Evolutionary conservation across 495 filamentous ascomycete species (phyloP).

Genomic region (Podospora sp.): DNA sequence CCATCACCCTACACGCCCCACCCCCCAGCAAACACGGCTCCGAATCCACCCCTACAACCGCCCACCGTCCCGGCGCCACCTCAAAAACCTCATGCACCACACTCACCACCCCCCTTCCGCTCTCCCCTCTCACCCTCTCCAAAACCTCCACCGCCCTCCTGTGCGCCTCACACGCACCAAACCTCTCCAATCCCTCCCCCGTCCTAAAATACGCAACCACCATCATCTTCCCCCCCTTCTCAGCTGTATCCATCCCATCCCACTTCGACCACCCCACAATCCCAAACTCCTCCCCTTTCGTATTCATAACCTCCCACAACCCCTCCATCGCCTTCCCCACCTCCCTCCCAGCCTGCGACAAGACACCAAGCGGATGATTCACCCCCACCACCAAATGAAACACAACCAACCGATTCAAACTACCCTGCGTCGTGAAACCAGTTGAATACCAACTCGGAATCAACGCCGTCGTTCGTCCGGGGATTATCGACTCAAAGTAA

Average conservation of each 20-base stretch:
- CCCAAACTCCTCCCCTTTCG: neutral
- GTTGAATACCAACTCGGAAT: neutral
- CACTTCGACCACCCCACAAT: neutral
- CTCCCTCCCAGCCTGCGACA: neutral
- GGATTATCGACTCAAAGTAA: neutral
- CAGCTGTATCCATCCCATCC: neutral
- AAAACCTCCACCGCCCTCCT: too few relatives aligned
- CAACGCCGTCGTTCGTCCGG: neutral
- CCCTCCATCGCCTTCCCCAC: neutral
- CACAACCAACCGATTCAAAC: neutral
- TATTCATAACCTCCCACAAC: neutral
- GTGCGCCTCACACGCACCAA: too few relatives aligned
- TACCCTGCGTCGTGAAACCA: neutral
- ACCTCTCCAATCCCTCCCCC: too few relatives aligned
- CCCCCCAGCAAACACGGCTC: neutral
- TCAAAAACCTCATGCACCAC: neutral
- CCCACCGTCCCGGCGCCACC: neutral
- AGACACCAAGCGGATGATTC: neutral
- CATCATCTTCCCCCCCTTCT: too few relatives aligned
- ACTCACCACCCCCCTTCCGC: neutral
- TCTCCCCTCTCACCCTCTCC: neutral
- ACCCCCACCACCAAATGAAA: neutral
- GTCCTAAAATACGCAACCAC: too few relatives aligned
- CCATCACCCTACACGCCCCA: neutral
- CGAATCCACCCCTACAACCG: neutral